phyloP scores from a whole-genome alignment of 257 asterid species.

The Lithospermum erythrorhizon region DNA sequence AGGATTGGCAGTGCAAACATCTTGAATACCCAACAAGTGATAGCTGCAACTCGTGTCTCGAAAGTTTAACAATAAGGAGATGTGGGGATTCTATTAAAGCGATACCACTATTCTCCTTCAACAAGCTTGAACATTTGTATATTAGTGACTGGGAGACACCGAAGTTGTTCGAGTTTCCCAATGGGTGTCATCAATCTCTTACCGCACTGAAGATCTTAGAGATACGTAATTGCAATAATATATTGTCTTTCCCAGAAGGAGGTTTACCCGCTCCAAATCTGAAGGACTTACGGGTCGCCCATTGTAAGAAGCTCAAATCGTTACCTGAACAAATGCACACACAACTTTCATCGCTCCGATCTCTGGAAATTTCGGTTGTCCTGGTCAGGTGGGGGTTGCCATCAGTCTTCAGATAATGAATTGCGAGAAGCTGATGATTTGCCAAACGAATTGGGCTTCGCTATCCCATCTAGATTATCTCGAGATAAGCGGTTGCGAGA shows the following conservation, averaged over 20 bases:
- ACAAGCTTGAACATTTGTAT: no score
- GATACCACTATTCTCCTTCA: no score
- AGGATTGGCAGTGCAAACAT: no score
- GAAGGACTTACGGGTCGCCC: not conserved
- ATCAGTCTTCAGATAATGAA: fast-evolving
- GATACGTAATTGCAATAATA: not conserved
- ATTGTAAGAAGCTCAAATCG: fast-evolving
- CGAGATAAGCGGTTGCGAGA: not conserved
- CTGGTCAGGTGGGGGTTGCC: slow-evolving; percentile 11
- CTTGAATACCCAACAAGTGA: no score
- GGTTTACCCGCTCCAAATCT: slow-evolving; percentile 2
- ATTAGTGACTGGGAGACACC: not conserved
- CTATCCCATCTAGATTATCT: not conserved
- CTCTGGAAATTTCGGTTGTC: no score
- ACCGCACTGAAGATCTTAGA: no score
- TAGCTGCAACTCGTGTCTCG: not conserved
- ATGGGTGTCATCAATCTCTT: no score
- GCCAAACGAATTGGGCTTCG: slow-evolving; percentile 3
- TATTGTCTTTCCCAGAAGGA: no score
- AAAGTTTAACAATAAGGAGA: not conserved
- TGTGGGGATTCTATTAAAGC: no score
- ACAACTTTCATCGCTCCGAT: no score
- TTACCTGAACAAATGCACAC: no score
- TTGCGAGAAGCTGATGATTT: slow-evolving; percentile 4
- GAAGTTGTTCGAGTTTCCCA: not conserved